Evolutionary conservation across 73 alveolate genomes (phyloP).

Genomic region (Effrenium voratum): DNA sequence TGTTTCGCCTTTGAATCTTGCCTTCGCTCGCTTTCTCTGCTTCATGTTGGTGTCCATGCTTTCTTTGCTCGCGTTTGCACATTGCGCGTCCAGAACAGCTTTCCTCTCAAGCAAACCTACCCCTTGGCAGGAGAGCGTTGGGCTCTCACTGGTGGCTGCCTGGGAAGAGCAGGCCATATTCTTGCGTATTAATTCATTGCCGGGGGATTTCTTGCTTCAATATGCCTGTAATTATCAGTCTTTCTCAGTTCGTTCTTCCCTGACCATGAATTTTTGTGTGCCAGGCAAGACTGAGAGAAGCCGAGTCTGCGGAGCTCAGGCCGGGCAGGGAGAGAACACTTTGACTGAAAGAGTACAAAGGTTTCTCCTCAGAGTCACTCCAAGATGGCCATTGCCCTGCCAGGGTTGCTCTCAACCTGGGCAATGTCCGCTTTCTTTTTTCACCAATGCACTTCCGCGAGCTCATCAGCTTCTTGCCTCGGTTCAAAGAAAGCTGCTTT

Average conservation of each 20-base stretch:
- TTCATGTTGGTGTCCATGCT: too few relatives aligned
- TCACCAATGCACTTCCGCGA: constrained; percentile 56
- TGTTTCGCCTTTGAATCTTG: too few relatives aligned
- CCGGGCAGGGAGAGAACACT: too few relatives aligned
- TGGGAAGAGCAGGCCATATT: not conserved
- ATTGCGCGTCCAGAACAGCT: too few relatives aligned
- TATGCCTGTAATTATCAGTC: not conserved
- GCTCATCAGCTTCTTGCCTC: constrained; percentile 28
- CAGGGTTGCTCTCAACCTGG: constrained; percentile 19
- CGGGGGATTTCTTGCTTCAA: not conserved
- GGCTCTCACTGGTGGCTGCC: constrained; percentile 31
- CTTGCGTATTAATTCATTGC: not conserved
- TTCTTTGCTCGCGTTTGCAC: too few relatives aligned
- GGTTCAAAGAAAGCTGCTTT: not conserved
- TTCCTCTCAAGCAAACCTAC: not conserved
- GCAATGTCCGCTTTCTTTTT: constrained; percentile 27
- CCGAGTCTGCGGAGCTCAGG: constrained; percentile 57
- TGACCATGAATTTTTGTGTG: too few relatives aligned
- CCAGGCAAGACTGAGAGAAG: constrained; percentile 23
- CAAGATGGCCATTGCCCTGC: too few relatives aligned
- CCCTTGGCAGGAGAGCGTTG: not conserved
- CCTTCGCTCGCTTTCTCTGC: too few relatives aligned
- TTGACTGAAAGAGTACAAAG: too few relatives aligned
- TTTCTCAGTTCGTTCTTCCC: not conserved
- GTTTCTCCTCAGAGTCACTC: too few relatives aligned